Conservation (phyloP, 2,329 filamentous ascomycete species). For the Claviceps pazoutovae region DNA sequence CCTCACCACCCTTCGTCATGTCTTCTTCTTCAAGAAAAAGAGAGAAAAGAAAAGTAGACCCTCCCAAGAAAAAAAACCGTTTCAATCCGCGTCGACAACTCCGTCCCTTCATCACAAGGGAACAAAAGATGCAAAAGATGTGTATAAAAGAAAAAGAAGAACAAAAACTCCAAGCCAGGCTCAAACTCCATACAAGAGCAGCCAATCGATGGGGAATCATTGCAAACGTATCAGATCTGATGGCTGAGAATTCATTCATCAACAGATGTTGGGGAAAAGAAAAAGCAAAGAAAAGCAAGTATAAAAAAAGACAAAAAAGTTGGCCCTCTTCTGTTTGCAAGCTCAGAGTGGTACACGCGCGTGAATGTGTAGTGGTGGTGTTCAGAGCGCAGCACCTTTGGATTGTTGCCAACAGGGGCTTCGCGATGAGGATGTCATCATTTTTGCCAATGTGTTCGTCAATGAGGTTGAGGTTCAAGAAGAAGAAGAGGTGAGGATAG, state of each 20-base stretch:
- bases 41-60: too few species aligned
- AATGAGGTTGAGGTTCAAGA: background rate
- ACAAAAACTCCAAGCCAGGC: constrained; percentile 4
- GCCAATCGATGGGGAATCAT: constrained; percentile 12
- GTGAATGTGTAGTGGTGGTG: too few species aligned
- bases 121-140: constrained; percentile 15
- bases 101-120: constrained; percentile 1
- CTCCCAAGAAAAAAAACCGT: too few species aligned
- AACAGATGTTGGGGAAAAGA: constrained; percentile 3
- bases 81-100: too few species aligned
- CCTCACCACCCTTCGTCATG: too few species aligned
- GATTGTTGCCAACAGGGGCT: background rate
- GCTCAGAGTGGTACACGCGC: background rate
- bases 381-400: background rate
- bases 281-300: background rate
- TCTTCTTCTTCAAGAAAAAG: too few species aligned
- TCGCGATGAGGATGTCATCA: background rate
- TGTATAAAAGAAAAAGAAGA: constrained; percentile 8
- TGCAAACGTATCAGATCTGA: constrained; percentile 2
- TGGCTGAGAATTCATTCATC: background rate
- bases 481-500: too few species aligned
- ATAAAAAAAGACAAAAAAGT: constrained; percentile 4
- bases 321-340: constrained; percentile 11
- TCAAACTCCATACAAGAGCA: constrained; percentile 1
- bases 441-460: background rate